Base-by-base conservation (phyloP, 257 asterid species). In the Rauvolfia tetraphylla region DNA sequence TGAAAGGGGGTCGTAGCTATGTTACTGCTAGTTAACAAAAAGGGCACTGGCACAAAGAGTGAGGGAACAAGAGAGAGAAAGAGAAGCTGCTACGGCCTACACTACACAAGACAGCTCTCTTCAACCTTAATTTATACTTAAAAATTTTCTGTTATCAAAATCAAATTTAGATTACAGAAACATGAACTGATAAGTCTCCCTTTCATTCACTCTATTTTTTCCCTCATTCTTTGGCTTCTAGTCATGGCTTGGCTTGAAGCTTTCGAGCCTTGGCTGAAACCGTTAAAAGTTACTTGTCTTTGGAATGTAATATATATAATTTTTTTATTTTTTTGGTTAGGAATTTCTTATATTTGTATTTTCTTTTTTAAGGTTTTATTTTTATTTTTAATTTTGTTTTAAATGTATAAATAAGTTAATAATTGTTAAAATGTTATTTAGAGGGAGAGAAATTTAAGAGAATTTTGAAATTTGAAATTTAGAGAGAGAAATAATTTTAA, bases 181-280 rank as follows among this genome's bases (percentile, higher is more conserved):
- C 25, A 11, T 29, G 18, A 36, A 49, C 23, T 31, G 44, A 46
- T 58, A 46, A 77, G 39, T 27, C 75, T 25, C 67, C 12, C 0
- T 9, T 57, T 39, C 13, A 34, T 54, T 31, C 39, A 14, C 49
- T 15, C 22, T 51, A 15, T 53, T 73, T 2, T 73, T 22, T n/a
- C 22, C 9, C 46, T 75, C 39, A 62, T 31, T 9, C 4, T 38
- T 57, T 71, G 68, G 58, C 67, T 41, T 59, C 71, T 44, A 31
- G 51, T 66, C 49, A 66, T 72, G 78, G 76, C 73, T 62, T 68
- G 77, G 74, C 77, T 78, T 27, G 11, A 48, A 66, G 76, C 77
- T 72, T 0, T 31, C 11, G 69, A 78, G 76, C 72, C 77, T 71
- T 59, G 67, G 76, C 73, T 61, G 61, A 1, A 17, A 71, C 58